These are phyloP conservation scores for Xylariomycetidae sp. DNA, from an alignment of 2,329 filamentous ascomycete genomes.

Conservation along the genomic window DNA sequence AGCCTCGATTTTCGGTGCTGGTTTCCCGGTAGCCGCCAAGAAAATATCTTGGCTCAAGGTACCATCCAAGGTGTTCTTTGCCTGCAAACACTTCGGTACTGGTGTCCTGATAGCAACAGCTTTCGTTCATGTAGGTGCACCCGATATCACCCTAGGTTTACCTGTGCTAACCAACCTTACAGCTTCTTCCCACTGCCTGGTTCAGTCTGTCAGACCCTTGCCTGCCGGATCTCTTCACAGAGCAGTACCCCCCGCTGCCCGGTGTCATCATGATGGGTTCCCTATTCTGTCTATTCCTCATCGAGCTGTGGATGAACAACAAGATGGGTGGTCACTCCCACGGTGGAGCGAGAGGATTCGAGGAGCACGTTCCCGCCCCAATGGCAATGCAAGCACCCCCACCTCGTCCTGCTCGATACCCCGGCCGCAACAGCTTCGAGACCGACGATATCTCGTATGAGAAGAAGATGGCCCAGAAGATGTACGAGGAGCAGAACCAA, in stretches of 20 bases:
- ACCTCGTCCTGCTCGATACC: constrained; percentile 28
- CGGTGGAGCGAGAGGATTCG: constrained; percentile 48
- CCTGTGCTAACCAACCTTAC: constrained; percentile 1
- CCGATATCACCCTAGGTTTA: neutral
- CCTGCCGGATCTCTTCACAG: constrained; percentile 55
- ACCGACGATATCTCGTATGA: constrained; percentile 32
- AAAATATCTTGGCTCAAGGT: constrained; percentile 56
- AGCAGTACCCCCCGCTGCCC: constrained; percentile 56
- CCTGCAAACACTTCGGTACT: constrained; percentile 64
- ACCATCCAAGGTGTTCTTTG: constrained; percentile 53
- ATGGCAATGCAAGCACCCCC: constrained; percentile 12
- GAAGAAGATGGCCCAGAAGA: constrained; percentile 36
- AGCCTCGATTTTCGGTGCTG: constrained; percentile 39
- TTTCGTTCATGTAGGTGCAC: constrained; percentile 58
- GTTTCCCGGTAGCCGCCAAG: constrained; percentile 49
- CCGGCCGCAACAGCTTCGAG: constrained; percentile 27
- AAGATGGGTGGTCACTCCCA: constrained; percentile 57
- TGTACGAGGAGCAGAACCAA: constrained; percentile 32
- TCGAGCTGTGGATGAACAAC: constrained; percentile 57
- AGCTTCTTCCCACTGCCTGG: constrained; percentile 58
- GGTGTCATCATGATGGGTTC: constrained; percentile 63
- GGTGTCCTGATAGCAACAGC: constrained; percentile 69
- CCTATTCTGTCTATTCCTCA: constrained; percentile 56
- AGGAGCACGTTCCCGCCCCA: constrained; percentile 11
- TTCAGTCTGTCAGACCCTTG: constrained; percentile 46